phyloP scores from a whole-genome alignment of 768 basidiomycete species.

The Agrocybe praecox region DNA sequence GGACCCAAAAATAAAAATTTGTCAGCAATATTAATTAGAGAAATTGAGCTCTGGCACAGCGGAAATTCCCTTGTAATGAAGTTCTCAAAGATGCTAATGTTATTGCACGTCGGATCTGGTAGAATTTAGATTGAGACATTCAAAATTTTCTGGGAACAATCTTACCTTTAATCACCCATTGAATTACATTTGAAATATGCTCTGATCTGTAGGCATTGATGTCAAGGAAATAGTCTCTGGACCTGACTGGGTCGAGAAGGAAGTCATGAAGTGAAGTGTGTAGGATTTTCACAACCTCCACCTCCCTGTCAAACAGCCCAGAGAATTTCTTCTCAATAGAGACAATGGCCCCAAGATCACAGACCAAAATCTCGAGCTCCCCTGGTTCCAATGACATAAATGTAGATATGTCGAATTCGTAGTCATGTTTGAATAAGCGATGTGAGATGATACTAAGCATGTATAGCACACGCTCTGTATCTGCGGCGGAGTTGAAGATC shows the following conservation, averaged over 20 bases:
- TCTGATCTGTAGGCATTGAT: neutral
- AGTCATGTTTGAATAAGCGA: neutral
- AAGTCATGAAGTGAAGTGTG: constrained; percentile 17
- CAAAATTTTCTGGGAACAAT: too few species aligned
- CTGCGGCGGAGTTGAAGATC: constrained; percentile 5
- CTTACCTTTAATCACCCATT: too few species aligned
- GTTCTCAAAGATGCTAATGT: too few species aligned
- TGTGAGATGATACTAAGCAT: neutral
- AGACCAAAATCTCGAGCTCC: constrained; percentile 11
- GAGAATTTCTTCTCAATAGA: neutral
- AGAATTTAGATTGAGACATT: too few species aligned
- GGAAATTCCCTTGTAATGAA: too few species aligned
- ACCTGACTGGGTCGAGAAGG: constrained; percentile 11
- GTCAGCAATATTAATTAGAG: too few species aligned
- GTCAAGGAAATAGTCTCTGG: constrained; percentile 14
- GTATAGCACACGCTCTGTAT: neutral
- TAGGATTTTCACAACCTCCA: neutral
- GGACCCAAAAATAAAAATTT: too few species aligned
- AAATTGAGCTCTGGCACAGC: too few species aligned
- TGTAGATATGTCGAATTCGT: neutral
- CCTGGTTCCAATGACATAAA: constrained; percentile 6
- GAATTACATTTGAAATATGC: too few species aligned
- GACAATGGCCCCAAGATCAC: constrained; percentile 14
- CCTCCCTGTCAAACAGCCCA: neutral
- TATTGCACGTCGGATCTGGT: too few species aligned